Evolutionary conservation across 768 basidiomycete genomes (phyloP), one percentile per base, ranked within the genome.

Genomic region (Suillus bovinus): DNA sequence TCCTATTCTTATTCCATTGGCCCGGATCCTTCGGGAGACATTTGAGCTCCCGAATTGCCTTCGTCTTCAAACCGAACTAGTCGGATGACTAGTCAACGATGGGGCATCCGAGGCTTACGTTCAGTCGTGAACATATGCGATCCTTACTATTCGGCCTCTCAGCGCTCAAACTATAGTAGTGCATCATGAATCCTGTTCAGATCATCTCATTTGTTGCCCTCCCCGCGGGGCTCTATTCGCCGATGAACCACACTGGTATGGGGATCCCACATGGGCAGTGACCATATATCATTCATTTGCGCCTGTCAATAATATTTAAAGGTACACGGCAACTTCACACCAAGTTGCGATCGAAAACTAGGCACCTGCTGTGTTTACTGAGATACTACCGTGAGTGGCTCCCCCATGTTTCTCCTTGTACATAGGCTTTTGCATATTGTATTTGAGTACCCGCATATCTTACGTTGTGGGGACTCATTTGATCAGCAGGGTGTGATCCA

Each of bases 271-370:
- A 56, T 10, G 55, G 55, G 5, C 24, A 39, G 38, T 29, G 29
- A 27, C 36, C 38, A 39, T 56, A 56, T 39, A 56, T 39, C 38
- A 39, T 56, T 56, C 36, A 56, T 56, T 39, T 56, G 38, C 55
- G 55, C 36, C 24, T 38, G 27, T 17, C 27, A 56, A 39, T 36
- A 56, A 39, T 36, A 24, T 24, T 20, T 13, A 29, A 39, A 56
- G 39, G 38, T 24, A 56, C 20, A 17, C 54, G 22, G 54, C 24
- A 55, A 13, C 54, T 17, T 36, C 13, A 14, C 52, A 8, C n/a
- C n/a, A n/a, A n/a, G n/a, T 20, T 39, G 55, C 10, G 24, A 55
- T 55, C 34, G 55, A 56, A 41, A 36, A 7, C 22, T n/a, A 54
- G 24, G 38, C 24, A 27, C 22, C 16, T 29, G 17, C 38, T 29